phyloP scores from a whole-genome alignment of 2,329 filamentous ascomycete species.

The Fusarium albidum region DNA sequence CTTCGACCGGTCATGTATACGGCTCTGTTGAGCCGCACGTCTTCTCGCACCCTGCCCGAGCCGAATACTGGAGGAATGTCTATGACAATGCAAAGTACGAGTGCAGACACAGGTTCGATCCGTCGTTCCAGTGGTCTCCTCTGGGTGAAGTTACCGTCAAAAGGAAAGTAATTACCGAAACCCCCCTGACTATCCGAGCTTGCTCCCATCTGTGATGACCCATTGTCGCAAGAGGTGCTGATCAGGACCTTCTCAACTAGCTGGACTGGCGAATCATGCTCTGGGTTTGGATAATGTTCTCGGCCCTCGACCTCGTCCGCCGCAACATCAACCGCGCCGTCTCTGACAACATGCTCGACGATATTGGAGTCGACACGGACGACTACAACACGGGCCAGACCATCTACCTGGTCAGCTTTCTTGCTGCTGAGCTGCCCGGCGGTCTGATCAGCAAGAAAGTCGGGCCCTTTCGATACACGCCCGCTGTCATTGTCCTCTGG shows the following conservation, averaged over 20 bases:
- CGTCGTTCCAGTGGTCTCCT: constrained; percentile 5
- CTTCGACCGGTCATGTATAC: constrained; percentile 12
- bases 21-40: constrained; percentile 20
- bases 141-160: constrained; percentile 1
- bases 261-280: constrained; percentile 48
- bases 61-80: constrained; percentile 15
- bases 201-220: background rate
- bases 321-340: constrained; percentile 54
- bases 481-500: constrained; percentile 63
- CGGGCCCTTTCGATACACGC: constrained; percentile 59
- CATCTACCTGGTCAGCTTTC: constrained; percentile 58
- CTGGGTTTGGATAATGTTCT: constrained; percentile 58
- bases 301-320: constrained; percentile 56
- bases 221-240: background rate
- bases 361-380: constrained; percentile 51
- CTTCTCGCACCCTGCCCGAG: constrained; percentile 12
- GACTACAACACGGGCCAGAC: constrained; percentile 59
- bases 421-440: constrained; percentile 65
- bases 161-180: constrained; percentile 6
- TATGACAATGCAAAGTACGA: constrained; percentile 4
- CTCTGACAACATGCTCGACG: constrained; percentile 52
- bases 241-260: constrained; percentile 11
- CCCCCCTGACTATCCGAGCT: background rate
- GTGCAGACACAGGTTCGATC: constrained; percentile 8
- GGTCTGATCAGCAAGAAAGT: constrained; percentile 65